Evolutionary conservation across 805 yeast genomes (phyloP).

Genomic region (Metschnikowia proteae): DNA sequence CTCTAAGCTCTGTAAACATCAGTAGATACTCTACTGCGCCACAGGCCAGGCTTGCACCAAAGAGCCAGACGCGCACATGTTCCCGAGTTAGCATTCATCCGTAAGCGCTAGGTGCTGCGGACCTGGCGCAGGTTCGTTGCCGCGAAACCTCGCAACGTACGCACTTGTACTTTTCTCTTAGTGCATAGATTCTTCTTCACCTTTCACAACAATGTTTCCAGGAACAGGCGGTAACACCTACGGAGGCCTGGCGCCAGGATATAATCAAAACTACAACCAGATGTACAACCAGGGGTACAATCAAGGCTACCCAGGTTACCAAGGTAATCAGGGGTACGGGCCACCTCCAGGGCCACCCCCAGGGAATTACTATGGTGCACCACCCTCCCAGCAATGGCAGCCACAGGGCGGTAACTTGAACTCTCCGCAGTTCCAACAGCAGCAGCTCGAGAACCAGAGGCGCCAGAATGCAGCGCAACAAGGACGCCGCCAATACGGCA

Average conservation of each 20-base stretch:
- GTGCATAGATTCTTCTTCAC: background rate
- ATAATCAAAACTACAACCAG: constrained; percentile 11
- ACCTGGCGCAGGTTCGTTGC: background rate
- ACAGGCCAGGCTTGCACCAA: no score
- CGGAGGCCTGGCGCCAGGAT: constrained; percentile 11
- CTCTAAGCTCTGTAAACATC: no score
- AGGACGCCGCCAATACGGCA: constrained; percentile 12
- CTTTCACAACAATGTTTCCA: constrained; percentile 20
- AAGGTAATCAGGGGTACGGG: constrained; percentile 2
- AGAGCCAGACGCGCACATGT: no score
- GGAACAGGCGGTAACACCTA: constrained; percentile 22
- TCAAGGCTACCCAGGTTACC: constrained; percentile 3
- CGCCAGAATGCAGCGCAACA: constrained; percentile 13
- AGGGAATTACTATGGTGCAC: constrained; percentile 21
- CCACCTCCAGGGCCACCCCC: constrained; percentile 14
- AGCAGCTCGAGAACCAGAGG: constrained; percentile 17
- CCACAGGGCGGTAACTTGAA: constrained; percentile 15
- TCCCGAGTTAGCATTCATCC: no score
- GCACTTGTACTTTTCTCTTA: background rate
- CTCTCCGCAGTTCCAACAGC: constrained; percentile 18
- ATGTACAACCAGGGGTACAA: constrained; percentile 8
- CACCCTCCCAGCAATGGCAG: constrained; percentile 16
- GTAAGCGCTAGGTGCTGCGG: constrained; percentile 1
- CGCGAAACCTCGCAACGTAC: background rate
- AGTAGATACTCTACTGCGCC: no score